phyloP scores from a whole-genome alignment of 176 grass and related monocot genomes.

The Lolium multiflorum region DNA sequence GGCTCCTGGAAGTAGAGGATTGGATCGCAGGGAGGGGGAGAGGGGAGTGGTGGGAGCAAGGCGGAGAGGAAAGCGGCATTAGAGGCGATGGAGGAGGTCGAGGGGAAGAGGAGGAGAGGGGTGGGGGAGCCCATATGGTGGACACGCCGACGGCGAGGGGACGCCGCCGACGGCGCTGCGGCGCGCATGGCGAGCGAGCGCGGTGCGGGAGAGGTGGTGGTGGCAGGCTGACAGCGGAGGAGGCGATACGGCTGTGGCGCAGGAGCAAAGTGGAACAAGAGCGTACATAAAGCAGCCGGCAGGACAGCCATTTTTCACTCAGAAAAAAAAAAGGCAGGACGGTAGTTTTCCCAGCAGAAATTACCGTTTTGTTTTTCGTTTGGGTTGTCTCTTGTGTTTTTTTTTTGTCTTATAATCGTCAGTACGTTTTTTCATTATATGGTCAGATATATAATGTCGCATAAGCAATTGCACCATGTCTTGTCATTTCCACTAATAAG shows the following conservation, averaged over 20 bases:
- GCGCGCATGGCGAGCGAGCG: constrained; percentile 39
- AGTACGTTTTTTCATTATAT: no score
- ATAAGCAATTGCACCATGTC: no score
- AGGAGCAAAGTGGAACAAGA: constrained; percentile 22
- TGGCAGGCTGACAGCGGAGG: background rate
- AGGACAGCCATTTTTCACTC: background rate
- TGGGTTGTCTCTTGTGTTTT: no score
- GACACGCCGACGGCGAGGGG: constrained; percentile 48
- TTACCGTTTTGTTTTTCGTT: no score
- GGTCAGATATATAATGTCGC: no score
- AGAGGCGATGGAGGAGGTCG: constrained; percentile 36
- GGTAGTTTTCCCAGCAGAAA: no score
- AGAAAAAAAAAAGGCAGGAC: background rate
- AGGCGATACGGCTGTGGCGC: no score
- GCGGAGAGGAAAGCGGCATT: constrained; percentile 34
- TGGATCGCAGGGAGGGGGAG: background rate
- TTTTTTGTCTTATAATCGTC: no score
- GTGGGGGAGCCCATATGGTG: constrained; percentile 63
- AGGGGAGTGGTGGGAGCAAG: constrained; percentile 34
- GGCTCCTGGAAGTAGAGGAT: constrained; percentile 44
- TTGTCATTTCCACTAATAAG: no score
- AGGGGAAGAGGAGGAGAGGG: constrained; percentile 57
- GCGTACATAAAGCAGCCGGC: constrained; percentile 21
- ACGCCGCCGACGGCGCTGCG: constrained; percentile 37
- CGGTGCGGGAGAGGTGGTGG: background rate